These are phyloP conservation scores for Mycena floridula DNA, from an alignment of 768 basidiomycete genomes.

Conservation along the genomic window DNA sequence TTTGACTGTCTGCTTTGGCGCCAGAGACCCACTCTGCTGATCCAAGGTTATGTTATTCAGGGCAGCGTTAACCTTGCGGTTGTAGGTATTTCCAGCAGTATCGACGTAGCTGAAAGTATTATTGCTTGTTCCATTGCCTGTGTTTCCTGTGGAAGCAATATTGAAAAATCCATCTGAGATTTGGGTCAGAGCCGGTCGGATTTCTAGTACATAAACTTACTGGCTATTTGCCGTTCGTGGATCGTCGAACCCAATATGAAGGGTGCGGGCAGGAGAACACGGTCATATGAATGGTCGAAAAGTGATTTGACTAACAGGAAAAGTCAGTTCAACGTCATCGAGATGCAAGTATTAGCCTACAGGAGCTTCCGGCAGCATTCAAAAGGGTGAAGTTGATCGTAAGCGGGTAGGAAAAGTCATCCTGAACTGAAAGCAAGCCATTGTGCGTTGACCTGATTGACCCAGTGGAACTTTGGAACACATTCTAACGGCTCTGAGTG, in stretches of 20 bases:
- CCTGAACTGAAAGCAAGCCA: constrained; percentile 29
- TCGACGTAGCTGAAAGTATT: constrained; percentile 64
- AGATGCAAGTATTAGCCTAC: constrained; percentile 18
- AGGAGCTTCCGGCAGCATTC: constrained; percentile 26
- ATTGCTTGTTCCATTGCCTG: constrained; percentile 64
- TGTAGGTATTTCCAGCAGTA: constrained; percentile 53
- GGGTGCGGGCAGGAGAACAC: constrained; percentile 50
- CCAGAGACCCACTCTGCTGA: constrained; percentile 44
- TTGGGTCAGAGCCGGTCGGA: background rate
- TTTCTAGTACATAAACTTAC: constrained; percentile 25
- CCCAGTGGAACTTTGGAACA: constrained; percentile 35
- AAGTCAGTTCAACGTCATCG: background rate
- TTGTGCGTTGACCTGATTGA: constrained; percentile 33
- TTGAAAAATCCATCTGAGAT: constrained; percentile 45
- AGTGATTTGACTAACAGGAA: constrained; percentile 35
- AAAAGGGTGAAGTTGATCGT: constrained; percentile 36
- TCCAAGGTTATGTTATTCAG: constrained; percentile 59
- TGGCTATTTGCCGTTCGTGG: constrained; percentile 49
- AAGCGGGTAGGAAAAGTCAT: constrained; percentile 40
- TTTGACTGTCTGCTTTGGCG: constrained; percentile 7
- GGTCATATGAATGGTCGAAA: constrained; percentile 68
- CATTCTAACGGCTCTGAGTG: constrained; percentile 20
- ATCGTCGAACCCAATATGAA: constrained; percentile 56
- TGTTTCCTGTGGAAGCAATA: constrained; percentile 36
- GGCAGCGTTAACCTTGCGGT: constrained; percentile 52